Base-by-base conservation (phyloP, 805 yeast species). In the Yamadazyma scolyti region DNA sequence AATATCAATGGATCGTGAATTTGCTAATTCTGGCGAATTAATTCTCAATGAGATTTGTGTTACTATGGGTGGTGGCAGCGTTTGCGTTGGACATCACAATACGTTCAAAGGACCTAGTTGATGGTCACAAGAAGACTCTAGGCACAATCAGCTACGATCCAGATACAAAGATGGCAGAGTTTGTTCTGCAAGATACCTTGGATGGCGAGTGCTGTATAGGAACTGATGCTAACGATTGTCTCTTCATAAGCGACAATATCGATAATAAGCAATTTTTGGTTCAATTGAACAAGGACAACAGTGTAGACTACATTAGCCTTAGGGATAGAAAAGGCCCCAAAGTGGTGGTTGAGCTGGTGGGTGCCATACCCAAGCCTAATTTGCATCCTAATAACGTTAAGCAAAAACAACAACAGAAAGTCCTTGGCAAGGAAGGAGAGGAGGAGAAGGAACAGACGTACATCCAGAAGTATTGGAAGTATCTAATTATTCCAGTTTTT, bases 391-490 rank as follows among this genome's bases (percentile, higher is more conserved):
- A 33, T 15, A 41, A 29, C 8, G 33, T 25, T 9, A 36, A 29
- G 16, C 28, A 36, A 31, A 25, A 37, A 31, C 27, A 22, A 17
- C 14, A 19, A 16, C 25, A 15, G 10, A 25, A 31, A 16, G 17
- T 13, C 15, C 12, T 40, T 40, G 21, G 23, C 30, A 18, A 52
- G 44, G 45, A 35, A 32, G 9, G 40, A 25, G 55, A 46, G 1
- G 53, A 47, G 34, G 58, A 45, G 13, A 61, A 50, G 27, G 48
- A 47, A 10, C 46, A 62, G 22, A 68, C 79, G 4, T 77, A 75
- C 53, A 55, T 77, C 11, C 82, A 77, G 47, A 70, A 71, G 49
- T 71, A 78, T 53, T 78, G 83, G 83, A 62, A 74, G 66, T 76
- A 72, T 50, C 57, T 78, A 16, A 74, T 74, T 6, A 75, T 78